Conservation (phyloP, 305 asterid genomes). For the Solanum hybrid region DNA sequence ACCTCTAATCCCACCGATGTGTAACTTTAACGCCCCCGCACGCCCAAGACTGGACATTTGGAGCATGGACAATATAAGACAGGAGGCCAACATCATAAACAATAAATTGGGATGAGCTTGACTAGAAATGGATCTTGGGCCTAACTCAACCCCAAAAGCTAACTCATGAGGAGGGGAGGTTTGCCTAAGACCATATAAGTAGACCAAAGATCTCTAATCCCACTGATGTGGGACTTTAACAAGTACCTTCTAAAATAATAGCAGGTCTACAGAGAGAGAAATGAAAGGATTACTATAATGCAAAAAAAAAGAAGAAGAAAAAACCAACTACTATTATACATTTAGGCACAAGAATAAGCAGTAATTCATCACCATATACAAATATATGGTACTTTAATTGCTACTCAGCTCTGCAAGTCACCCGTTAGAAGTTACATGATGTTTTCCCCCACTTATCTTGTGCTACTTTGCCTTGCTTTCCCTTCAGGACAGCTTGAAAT, state of each 20-base stretch:
- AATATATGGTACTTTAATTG: background rate
- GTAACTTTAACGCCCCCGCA: background rate
- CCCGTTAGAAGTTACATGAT: background rate
- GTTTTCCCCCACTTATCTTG: background rate
- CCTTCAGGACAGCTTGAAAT: background rate
- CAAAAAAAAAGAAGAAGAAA: background rate
- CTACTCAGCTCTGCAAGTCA: background rate
- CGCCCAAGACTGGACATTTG: background rate
- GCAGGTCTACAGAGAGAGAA: background rate
- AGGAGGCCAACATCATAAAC: background rate
- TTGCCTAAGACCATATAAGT: background rate
- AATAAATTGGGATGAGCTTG: background rate
- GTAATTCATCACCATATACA: background rate
- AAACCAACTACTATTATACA: background rate
- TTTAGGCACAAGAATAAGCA: background rate
- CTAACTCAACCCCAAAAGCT: background rate
- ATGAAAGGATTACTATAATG: background rate
- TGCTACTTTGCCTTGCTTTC: background rate
- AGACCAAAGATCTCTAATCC: background rate
- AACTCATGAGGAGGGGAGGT: background rate
- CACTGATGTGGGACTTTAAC: background rate
- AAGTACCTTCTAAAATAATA: background rate
- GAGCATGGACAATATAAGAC: background rate
- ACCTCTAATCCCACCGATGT: background rate
- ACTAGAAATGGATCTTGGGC: background rate